Evolutionary conservation across 306 rosid genomes (phyloP).

Genomic region (Elaeagnus macrophylla): DNA sequence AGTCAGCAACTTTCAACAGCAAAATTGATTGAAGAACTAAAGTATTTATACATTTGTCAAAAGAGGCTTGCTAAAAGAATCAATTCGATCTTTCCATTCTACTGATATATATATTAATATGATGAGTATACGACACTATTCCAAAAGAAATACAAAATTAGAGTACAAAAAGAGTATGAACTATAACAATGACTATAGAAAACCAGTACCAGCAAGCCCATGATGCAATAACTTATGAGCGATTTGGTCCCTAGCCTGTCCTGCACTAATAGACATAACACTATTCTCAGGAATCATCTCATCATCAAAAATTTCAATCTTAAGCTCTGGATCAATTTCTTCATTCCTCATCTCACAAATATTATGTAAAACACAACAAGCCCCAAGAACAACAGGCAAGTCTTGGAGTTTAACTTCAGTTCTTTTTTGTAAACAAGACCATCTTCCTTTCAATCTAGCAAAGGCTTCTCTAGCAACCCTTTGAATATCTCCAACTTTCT

Average conservation of each 20-base stretch:
- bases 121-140: too few species aligned
- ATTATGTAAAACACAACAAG: slow-evolving; percentile 73
- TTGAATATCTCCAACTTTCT: slow-evolving; percentile 19
- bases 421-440: slow-evolving; percentile 74
- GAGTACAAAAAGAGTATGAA: neutral
- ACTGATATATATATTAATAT: too few species aligned
- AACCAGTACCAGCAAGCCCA: slow-evolving; percentile 48
- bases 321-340: slow-evolving; percentile 26
- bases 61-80: too few species aligned
- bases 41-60: too few species aligned
- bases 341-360: slow-evolving; percentile 61
- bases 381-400: slow-evolving; percentile 59
- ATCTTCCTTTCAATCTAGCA: slow-evolving; percentile 49
- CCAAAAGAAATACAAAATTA: too few species aligned
- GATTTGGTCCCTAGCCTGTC: slow-evolving; percentile 49
- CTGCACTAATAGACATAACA: slow-evolving; percentile 24
- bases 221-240: slow-evolving; percentile 58
- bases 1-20: too few species aligned
- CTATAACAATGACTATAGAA: slow-evolving; percentile 9
- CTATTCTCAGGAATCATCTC: slow-evolving; percentile 39
- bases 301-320: slow-evolving; percentile 46
- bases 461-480: slow-evolving; percentile 1
- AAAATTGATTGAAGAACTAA: too few species aligned
- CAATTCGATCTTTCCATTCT: too few species aligned
- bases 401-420: slow-evolving; percentile 65